phyloP scores from a whole-genome alignment of 257 asterid species.

The Solanum pinnatisectum region DNA sequence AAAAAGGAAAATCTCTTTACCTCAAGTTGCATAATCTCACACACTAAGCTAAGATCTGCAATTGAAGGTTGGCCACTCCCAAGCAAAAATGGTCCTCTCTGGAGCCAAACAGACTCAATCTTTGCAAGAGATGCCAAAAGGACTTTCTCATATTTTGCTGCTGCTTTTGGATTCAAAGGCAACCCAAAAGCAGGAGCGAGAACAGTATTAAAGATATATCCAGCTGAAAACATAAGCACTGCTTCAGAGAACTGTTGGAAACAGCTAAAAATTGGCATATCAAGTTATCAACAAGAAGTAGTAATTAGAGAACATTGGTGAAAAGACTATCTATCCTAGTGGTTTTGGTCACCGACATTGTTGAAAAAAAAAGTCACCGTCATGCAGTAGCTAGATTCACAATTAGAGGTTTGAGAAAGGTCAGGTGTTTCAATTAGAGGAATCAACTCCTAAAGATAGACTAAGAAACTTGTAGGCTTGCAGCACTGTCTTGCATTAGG shows the following conservation, averaged over 20 bases:
- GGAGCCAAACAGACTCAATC: constrained; percentile 74
- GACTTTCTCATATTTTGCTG: constrained; percentile 54
- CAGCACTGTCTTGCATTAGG: background rate
- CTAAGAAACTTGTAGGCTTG: background rate
- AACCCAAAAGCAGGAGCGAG: constrained; percentile 63
- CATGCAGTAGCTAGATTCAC: background rate
- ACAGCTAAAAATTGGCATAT: background rate
- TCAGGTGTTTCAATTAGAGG: background rate
- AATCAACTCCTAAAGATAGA: background rate
- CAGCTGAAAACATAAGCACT: constrained; percentile 29
- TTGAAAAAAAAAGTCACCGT: background rate
- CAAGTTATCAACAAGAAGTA: background rate
- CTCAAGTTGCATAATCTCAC: constrained; percentile 90
- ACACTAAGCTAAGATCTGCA: constrained; percentile 82
- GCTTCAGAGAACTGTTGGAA: constrained; percentile 5
- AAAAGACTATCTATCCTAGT: background rate
- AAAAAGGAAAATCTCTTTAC: constrained; percentile 19
- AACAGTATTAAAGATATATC: constrained; percentile 32
- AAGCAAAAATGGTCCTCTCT: constrained; percentile 62
- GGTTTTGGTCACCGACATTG: background rate
- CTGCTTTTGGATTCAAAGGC: constrained; percentile 52
- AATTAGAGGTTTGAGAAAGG: background rate
- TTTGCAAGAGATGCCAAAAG: constrained; percentile 50
- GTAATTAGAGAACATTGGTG: too few relatives aligned
- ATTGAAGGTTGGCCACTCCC: constrained; percentile 79